These are phyloP conservation scores for Senna tora DNA, from an alignment of 306 rosid genomes.

Conservation along the genomic window DNA sequence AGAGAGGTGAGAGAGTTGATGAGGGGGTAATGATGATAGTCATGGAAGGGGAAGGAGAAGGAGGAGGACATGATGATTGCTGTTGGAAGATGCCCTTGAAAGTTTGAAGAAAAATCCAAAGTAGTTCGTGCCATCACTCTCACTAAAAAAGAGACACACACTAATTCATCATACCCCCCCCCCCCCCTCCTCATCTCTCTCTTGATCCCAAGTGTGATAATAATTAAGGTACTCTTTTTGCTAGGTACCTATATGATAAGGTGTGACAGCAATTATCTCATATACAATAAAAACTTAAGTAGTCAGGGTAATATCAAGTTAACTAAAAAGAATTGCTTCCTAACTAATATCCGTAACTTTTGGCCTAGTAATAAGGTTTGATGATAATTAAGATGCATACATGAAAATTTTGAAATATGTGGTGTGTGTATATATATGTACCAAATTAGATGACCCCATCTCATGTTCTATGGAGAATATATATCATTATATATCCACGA, in stretches of 20 bases:
- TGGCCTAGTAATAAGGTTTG: too few relatives aligned
- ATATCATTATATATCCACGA: conserved; percentile 37
- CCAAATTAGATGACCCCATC: conserved; percentile 18
- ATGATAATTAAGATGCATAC: too few relatives aligned
- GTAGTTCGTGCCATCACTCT: conserved; percentile 51
- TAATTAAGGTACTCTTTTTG: too few relatives aligned
- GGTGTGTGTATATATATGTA: too few relatives aligned
- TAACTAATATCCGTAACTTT: too few relatives aligned
- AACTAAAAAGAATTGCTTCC: too few relatives aligned
- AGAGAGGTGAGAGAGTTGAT: conserved; percentile 43
- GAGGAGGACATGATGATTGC: conserved; percentile 71
- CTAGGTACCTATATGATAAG: too few relatives aligned
- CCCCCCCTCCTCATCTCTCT: conserved; percentile 35
- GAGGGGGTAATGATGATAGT: conserved; percentile 80
- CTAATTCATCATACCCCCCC: background rate
- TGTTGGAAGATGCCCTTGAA: conserved; percentile 62
- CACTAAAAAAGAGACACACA: conserved; percentile 45
- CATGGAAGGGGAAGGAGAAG: conserved; percentile 41
- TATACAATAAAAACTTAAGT: too few relatives aligned
- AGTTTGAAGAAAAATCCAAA: conserved; percentile 69
- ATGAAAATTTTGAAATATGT: too few relatives aligned
- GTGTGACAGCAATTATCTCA: too few relatives aligned
- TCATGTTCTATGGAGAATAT: conserved; percentile 15
- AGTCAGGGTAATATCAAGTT: too few relatives aligned
- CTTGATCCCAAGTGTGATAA: background rate